Base-by-base conservation (phyloP, 2,329 filamentous ascomycete species). In the Albophoma yamanashiensis region DNA sequence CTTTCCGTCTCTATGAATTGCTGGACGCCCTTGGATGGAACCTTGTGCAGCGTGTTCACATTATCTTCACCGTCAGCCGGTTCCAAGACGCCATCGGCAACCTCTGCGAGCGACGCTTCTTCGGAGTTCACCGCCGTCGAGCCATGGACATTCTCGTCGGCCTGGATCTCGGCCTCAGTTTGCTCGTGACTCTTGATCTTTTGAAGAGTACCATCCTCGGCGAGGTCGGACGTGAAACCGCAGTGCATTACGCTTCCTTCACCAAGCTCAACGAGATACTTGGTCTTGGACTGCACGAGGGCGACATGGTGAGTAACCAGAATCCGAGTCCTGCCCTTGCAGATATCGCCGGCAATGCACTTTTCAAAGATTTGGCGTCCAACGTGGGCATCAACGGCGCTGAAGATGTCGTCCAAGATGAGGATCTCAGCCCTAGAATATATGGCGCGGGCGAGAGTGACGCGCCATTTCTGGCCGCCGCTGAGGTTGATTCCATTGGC, bases 401-500 rank as follows among this genome's bases (percentile, higher is more conserved):
- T 91, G 71, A 95, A 92, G 47, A 93, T 89, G 68, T 95, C 91
- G 70, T 95, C 91, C 67, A 94, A 79, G 22, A 94, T 77, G 6
- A 95, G 76, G 63, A 92, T 86, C 0, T 88, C 86, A 1, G 89
- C 89, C 17, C 89, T 80, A 2, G 89, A 92, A 71, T 94, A 94
- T 22, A 94, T 78, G 0, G 90, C 89, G 55, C 91, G 80, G 2
- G 90, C 91, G 65, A 95, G 85, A 0, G 89, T 90, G 39, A 94
- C 82, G 58, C 91, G 83, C 88, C 90, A 92, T 67, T 89, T 86
- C 72, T 95, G 91, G 0, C 91, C 91, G 63, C 91, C 91, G 62
- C 87, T 91, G 8, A 95, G 77, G 65, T 93, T 92, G 66, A 94
- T 89, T 8, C 91, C 91, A 63, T 93, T 92, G 3, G 89, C 88